Evolutionary conservation across 352 stramenopile genomes (phyloP).

Genomic region (Phytophthora cactorum): DNA sequence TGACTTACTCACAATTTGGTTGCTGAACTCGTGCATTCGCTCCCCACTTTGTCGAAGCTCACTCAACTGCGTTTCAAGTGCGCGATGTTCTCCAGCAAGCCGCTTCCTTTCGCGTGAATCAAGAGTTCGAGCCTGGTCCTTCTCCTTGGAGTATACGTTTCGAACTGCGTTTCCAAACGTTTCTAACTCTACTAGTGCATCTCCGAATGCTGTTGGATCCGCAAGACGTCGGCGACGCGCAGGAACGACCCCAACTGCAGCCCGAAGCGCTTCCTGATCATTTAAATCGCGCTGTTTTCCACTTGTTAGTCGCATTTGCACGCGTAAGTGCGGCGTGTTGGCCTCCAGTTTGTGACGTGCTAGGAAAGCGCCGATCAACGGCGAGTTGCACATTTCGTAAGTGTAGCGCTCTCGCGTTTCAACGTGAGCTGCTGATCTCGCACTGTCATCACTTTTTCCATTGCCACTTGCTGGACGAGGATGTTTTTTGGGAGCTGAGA

Average conservation of each 20-base stretch:
- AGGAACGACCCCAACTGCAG: slow-evolving; percentile 34
- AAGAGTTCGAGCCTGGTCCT: slow-evolving; percentile 37
- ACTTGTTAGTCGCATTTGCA: slow-evolving; percentile 68
- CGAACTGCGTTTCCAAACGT: slow-evolving; percentile 61
- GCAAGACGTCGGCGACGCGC: slow-evolving; percentile 52
- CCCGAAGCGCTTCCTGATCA: slow-evolving; percentile 55
- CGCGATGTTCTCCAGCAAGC: slow-evolving; percentile 38
- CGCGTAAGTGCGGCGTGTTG: slow-evolving; percentile 49
- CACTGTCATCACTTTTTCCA: not conserved
- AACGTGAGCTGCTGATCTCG: slow-evolving; percentile 25
- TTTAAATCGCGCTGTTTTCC: slow-evolving; percentile 49
- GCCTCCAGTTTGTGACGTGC: slow-evolving; percentile 57
- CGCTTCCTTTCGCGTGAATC: slow-evolving; percentile 44
- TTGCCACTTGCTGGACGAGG: slow-evolving; percentile 2
- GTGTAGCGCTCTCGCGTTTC: slow-evolving; percentile 58
- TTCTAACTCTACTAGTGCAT: slow-evolving; percentile 62
- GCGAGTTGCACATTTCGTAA: slow-evolving; percentile 75
- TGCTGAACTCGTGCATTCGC: slow-evolving; percentile 70
- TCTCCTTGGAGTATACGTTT: slow-evolving; percentile 47
- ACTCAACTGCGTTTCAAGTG: slow-evolving; percentile 49
- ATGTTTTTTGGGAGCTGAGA: slow-evolving; percentile 14
- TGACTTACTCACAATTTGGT: slow-evolving; percentile 64
- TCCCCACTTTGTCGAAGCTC: slow-evolving; percentile 43
- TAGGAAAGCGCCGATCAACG: slow-evolving; percentile 62
- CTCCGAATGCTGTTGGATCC: slow-evolving; percentile 56